Evolutionary conservation across 2,329 filamentous ascomycete genomes (phyloP).

Genomic region (Ophioceras dolichostomum): DNA sequence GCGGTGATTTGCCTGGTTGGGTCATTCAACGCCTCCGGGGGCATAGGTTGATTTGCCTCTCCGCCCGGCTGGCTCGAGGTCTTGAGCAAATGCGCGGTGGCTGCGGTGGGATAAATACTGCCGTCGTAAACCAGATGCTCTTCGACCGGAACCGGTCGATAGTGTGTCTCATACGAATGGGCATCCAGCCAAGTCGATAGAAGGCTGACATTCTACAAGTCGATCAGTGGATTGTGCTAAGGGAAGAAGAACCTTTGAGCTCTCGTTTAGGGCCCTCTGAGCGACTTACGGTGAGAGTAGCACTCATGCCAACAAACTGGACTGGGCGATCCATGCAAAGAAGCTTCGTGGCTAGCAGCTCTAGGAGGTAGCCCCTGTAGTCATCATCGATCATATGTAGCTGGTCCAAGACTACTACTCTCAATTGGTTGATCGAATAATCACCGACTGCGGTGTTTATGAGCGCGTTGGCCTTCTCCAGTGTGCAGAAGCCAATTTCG

Average conservation of each 20-base stretch:
- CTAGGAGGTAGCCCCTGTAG: conserved; percentile 61
- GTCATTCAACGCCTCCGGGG: conserved; percentile 21
- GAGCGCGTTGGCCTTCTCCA: conserved; percentile 70
- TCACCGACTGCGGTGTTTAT: conserved; percentile 65
- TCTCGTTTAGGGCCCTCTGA: no score
- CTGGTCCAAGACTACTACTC: conserved; percentile 61
- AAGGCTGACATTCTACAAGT: conserved; percentile 55
- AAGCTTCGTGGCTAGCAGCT: conserved; percentile 62
- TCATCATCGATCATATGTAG: conserved; percentile 76
- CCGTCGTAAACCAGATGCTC: conserved; percentile 65
- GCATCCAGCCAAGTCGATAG: conserved; percentile 59
- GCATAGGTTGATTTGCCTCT: conserved; percentile 10
- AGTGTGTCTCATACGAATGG: conserved; percentile 60
- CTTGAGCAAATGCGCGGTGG: conserved; percentile 44
- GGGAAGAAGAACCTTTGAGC: no score
- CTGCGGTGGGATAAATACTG: conserved; percentile 49
- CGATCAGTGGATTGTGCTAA: no score
- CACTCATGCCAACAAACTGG: conserved; percentile 71
- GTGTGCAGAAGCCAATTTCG: conserved; percentile 67
- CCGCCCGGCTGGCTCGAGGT: conserved; percentile 38
- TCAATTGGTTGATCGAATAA: conserved; percentile 49
- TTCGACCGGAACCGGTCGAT: conserved; percentile 62
- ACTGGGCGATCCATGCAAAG: conserved; percentile 53
- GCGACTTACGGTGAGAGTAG: conserved; percentile 58
- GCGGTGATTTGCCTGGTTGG: conserved; percentile 35